Base-by-base conservation (phyloP, 2,329 filamentous ascomycete genomes). In the Botryosphaeria agaves region DNA sequence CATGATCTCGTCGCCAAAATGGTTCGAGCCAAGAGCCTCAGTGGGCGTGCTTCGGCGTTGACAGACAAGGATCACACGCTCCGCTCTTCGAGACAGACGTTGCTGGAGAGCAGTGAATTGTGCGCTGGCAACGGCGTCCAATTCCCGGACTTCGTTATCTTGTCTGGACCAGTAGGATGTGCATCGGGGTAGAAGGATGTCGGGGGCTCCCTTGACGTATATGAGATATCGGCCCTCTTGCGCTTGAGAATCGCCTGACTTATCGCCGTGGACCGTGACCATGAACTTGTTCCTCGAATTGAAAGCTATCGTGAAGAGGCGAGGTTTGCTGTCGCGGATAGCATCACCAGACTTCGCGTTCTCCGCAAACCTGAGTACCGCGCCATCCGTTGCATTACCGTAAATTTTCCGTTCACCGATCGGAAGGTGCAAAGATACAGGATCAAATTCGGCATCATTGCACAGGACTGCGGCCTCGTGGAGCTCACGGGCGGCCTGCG, bases 201-300 rank as follows among this genome's bases (percentile, higher is more conserved):
- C 41, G 3, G 41, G 41, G 4, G 39, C 41, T 15, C 41, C 41
- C 26, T 43, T 43, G 31, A 41, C 32, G 7, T 28, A 45, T 18
- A 49, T 23, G 21, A 47, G 35, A 16, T 44, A 45, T 6, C 26
- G 12, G 3, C 11, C 4, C 20, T 23, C 20, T n/a, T n/a, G n/a
- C n/a, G n/a, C n/a, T n/a, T n/a, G n/a, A n/a, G n/a, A n/a, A n/a
- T n/a, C n/a, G n/a, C n/a, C n/a, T n/a, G n/a, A n/a, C 7, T 23
- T 26, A 17, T 26, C 16, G 5, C 18, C 28, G 8, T 43, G 36
- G 8, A 51, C 37, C 16, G 53, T 57, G n/a, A 63, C 46, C 56
- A 62, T 62, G 47, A 53, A 63, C 33, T 64, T 64, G 40, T 60
- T 62, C 42, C 61, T 62, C 11, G 57, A 62, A 43, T 64, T 64